Evolutionary conservation across 164 flowering plant species (phyloP), one percentile per base, ranked within the genome.

Genomic region (Chloranthus sessilifolius): DNA sequence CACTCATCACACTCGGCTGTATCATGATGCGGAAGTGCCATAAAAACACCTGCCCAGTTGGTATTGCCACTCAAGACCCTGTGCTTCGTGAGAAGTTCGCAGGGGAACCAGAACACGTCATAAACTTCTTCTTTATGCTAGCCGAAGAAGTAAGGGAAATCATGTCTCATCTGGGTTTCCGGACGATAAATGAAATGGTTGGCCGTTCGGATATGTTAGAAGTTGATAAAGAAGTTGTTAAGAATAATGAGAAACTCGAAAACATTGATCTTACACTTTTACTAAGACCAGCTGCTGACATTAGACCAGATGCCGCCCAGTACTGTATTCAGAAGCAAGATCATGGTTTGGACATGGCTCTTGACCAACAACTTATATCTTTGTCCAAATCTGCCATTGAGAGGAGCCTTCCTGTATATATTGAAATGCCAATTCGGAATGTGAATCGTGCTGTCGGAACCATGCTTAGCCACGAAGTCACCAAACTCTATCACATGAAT

Each of bases 1-100:
- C 99, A 15, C 85, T 94, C 15, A 94, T 94, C 30, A 89, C 99
- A 0, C 88, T 94, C 5, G 99, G 99, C 12, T 94, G 99, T 75
- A 89, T 94, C 55, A 94, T 94, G 99, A 94, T 94, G 99, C 54
- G 99, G 43, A 94, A 94, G 63, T 94, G 99, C 73, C 99, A 94
- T 74, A 94, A 94, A 61, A 94, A 94, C 56, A 94, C 99, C 27
- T 94, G 99, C 48, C 99, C 99, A 10, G 99, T 94, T 36, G 99
- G 99, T 34, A 94, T 94, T 68, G 97, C 99, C n/a, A 94, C 99
- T 11, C 99, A 94, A 63, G 99, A 94, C 67, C 99, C 97, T 10
- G 88, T 89, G 55, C 95, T 94, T 6, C 63, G 99, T 8, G 97
- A 80, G 72, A 94, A 94, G 58, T 94, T 94, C 69, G 97, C 99